These are phyloP conservation scores for Pestalotiopsis sp. DNA, from an alignment of 2,329 filamentous ascomycete species.

Conservation along the genomic window DNA sequence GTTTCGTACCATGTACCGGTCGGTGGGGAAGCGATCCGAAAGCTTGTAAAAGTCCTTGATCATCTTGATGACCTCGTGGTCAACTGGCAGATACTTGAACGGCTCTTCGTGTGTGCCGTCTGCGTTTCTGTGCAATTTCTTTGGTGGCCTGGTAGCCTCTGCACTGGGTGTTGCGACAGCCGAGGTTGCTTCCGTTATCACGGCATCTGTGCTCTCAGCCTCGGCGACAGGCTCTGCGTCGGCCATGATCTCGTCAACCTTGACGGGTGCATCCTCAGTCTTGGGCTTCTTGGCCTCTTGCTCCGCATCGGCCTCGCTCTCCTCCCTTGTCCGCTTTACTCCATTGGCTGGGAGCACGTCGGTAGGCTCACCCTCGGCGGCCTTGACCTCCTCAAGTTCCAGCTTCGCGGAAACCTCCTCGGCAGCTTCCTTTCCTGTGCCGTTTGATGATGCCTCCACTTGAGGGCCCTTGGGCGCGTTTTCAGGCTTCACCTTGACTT, in stretches of 20 bases:
- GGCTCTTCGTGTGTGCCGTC: constrained; percentile 76
- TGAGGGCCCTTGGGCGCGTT: constrained; percentile 46
- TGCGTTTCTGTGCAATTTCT: constrained; percentile 44
- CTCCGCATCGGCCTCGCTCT: constrained; percentile 36
- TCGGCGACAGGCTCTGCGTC: constrained; percentile 18
- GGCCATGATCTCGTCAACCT: constrained; percentile 20
- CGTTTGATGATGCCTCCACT: constrained; percentile 18
- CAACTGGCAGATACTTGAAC: constrained; percentile 82
- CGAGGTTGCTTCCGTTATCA: constrained; percentile 16
- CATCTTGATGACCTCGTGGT: constrained; percentile 73
- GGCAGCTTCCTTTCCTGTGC: constrained; percentile 20
- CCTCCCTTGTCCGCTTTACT: constrained; percentile 35
- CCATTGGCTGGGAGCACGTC: constrained; percentile 32
- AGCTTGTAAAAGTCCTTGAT: constrained; percentile 87
- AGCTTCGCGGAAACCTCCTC: constrained; percentile 24
- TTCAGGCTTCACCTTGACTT: constrained; percentile 79
- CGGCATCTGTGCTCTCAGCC: constrained; percentile 19
- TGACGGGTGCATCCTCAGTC: constrained; percentile 28
- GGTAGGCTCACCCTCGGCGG: constrained; percentile 31
- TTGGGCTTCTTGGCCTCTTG: constrained; percentile 51
- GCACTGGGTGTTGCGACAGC: constrained; percentile 14
- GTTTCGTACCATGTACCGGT: constrained; percentile 96
- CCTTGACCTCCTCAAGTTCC: constrained; percentile 36
- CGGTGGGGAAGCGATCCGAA: constrained; percentile 79
- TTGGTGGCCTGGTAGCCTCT: constrained; percentile 30